Evolutionary conservation across 2,329 filamentous ascomycete genomes (phyloP).

Genomic region (Nigrospora osmanthi): DNA sequence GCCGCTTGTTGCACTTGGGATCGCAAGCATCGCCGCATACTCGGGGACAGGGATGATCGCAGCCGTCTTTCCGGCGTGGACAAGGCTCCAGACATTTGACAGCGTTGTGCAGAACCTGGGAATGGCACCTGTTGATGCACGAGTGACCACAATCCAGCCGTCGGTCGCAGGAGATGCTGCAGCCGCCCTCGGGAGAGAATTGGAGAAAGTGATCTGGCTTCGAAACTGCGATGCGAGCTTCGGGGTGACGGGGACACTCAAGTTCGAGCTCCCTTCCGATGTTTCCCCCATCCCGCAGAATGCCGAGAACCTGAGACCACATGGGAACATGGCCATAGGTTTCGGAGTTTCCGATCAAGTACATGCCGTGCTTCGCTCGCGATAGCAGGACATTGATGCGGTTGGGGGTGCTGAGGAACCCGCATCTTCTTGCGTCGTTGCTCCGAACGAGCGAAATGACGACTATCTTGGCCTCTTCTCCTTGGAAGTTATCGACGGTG

Average conservation of each 20-base stretch:
- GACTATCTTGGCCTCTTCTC: slow-evolving; percentile 66
- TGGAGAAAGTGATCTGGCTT: slow-evolving; percentile 48
- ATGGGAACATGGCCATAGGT: slow-evolving; percentile 51
- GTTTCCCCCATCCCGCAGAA: slow-evolving; percentile 36
- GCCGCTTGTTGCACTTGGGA: slow-evolving; percentile 21
- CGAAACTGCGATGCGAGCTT: slow-evolving; percentile 39
- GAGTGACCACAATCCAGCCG: slow-evolving; percentile 39
- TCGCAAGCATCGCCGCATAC: slow-evolving; percentile 35
- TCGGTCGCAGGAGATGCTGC: slow-evolving; percentile 39
- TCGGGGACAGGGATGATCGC: slow-evolving; percentile 34
- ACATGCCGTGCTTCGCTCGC: slow-evolving; percentile 62
- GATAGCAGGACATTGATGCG: slow-evolving; percentile 63
- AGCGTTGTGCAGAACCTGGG: slow-evolving; percentile 35
- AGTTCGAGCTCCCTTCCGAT: slow-evolving; percentile 45
- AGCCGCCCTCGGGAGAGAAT: slow-evolving; percentile 56
- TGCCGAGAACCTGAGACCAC: slow-evolving; percentile 52
- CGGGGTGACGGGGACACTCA: slow-evolving; percentile 52
- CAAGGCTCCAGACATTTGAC: slow-evolving; percentile 38
- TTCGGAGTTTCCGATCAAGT: slow-evolving; percentile 57
- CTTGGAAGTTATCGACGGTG: slow-evolving; percentile 71
- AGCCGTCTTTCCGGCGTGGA: slow-evolving; percentile 29
- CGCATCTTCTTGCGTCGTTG: slow-evolving; percentile 48
- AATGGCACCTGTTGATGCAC: slow-evolving; percentile 39
- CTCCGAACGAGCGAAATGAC: slow-evolving; percentile 65
- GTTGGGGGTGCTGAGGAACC: slow-evolving; percentile 60